These are phyloP conservation scores for Iberis pinnata DNA, from an alignment of 345 rosid species.

Conservation along the genomic window DNA sequence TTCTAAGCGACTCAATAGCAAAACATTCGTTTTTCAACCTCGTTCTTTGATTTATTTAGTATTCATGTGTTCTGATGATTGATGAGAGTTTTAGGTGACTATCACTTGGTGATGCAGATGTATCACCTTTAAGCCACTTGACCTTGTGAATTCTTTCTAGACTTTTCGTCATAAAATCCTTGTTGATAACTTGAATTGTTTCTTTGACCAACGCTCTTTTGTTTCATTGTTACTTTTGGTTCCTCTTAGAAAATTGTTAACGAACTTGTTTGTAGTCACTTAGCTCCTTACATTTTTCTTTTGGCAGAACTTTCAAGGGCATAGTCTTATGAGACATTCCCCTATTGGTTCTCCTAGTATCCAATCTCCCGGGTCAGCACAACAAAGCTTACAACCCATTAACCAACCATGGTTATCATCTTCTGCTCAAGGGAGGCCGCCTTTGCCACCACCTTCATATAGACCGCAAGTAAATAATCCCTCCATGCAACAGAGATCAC, in stretches of 20 bases:
- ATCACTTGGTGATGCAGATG: background rate
- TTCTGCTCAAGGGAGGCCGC: slow-evolving; percentile 76
- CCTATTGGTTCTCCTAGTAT: slow-evolving; percentile 44
- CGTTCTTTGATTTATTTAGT: background rate
- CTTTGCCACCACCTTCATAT: slow-evolving; percentile 63
- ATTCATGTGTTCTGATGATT: background rate
- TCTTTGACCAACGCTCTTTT: too few relatives aligned
- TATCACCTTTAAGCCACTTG: too few relatives aligned
- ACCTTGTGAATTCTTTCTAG: too few relatives aligned
- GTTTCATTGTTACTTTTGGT: too few relatives aligned
- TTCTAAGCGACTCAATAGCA: background rate
- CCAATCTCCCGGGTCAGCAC: slow-evolving; percentile 50
- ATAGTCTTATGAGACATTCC: slow-evolving; percentile 53
- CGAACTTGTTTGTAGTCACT: too few relatives aligned
- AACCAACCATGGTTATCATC: slow-evolving; percentile 84
- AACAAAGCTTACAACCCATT: slow-evolving; percentile 48
- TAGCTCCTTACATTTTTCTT: background rate
- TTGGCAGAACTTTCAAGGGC: slow-evolving; percentile 68
- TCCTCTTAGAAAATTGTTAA: too few relatives aligned
- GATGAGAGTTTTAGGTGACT: background rate
- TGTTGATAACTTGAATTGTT: too few relatives aligned
- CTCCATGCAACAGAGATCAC: slow-evolving; percentile 70
- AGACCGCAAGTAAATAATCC: slow-evolving; percentile 58
- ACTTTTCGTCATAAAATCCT: too few relatives aligned
- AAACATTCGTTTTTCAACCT: background rate